Conservation (phyloP, 768 basidiomycete species). For the Boletus fagicola region DNA sequence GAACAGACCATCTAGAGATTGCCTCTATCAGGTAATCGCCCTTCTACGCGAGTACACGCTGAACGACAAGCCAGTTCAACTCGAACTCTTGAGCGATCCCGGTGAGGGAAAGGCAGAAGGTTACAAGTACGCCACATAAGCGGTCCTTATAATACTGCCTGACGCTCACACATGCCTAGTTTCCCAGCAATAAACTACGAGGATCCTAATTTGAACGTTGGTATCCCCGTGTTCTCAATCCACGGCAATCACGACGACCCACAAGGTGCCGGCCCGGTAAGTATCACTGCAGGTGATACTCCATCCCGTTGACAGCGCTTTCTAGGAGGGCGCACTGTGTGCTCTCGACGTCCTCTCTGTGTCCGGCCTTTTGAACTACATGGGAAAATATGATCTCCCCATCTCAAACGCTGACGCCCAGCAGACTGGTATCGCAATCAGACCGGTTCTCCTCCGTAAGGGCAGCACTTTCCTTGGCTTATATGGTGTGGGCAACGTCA, state of each 20-base stretch:
- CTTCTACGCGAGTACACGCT: constrained; percentile 88
- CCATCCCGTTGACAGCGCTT: not conserved
- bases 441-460: constrained; percentile 88
- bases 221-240: constrained; percentile 97
- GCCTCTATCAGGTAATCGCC: constrained; percentile 85
- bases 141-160: not conserved
- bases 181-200: constrained; percentile 98
- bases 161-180: constrained; percentile 39
- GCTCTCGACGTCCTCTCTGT: constrained; percentile 95
- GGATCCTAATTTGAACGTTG: constrained; percentile 92
- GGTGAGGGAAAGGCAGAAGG: constrained; percentile 84
- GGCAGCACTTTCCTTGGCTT: constrained; percentile 85
- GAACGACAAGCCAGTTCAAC: constrained; percentile 82
- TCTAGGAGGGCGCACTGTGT: constrained; percentile 89
- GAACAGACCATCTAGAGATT: constrained; percentile 89
- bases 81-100: constrained; percentile 92
- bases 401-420: constrained; percentile 62
- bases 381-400: constrained; percentile 93
- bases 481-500: constrained; percentile 96
- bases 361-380: constrained; percentile 93
- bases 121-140: constrained; percentile 59
- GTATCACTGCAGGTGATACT: constrained; percentile 26
- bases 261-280: constrained; percentile 87
- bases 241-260: constrained; percentile 99
- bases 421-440: constrained; percentile 76